Percentiles rank a stretch among this genome's conserved stretches.
Evolutionary conservation across 805 yeast species (phyloP).

Genomic region (Starmerella stigmatis): DNA sequence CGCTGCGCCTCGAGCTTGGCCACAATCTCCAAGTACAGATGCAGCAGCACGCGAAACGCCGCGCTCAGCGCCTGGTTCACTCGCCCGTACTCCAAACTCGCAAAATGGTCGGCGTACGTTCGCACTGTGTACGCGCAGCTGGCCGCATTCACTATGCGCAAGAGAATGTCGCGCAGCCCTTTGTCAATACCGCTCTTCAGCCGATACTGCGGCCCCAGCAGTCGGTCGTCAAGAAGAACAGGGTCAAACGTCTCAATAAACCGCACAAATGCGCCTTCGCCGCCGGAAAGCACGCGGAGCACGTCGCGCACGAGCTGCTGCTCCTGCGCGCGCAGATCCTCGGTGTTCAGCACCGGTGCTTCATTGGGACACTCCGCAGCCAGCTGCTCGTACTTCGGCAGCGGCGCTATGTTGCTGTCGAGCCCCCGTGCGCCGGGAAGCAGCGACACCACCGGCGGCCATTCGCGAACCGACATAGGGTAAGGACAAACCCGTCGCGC

Average conservation of each 20-base stretch:
- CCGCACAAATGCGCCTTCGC: constrained; percentile 67
- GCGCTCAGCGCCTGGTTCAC: constrained; percentile 64
- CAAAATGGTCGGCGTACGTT: constrained; percentile 52
- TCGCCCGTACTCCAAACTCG: constrained; percentile 49
- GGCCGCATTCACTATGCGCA: constrained; percentile 51
- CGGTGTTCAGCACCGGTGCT: not conserved
- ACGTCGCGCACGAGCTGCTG: constrained; percentile 62
- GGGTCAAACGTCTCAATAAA: constrained; percentile 55
- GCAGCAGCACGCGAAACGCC: constrained; percentile 38
- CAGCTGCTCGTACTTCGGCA: constrained; percentile 2
- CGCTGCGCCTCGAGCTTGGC: constrained; percentile 29
- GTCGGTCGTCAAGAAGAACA: constrained; percentile 32
- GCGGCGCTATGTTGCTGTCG: constrained; percentile 1
- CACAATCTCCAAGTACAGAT: constrained; percentile 30
- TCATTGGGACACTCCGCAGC: not conserved
- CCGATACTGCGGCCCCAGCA: constrained; percentile 65
- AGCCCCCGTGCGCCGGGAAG: constrained; percentile 4
- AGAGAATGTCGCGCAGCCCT: constrained; percentile 59
- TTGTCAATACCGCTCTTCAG: constrained; percentile 64
- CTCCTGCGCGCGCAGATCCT: constrained; percentile 52
- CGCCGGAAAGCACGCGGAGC: constrained; percentile 46
- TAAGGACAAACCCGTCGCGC: too few relatives aligned
- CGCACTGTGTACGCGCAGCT: constrained; percentile 49
- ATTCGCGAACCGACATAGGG: constrained; percentile 6
- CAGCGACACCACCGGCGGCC: constrained; percentile 9